These are phyloP conservation scores for Tardiomyces blankii DNA, from an alignment of 1,139 yeast species.

Conservation along the genomic window DNA sequence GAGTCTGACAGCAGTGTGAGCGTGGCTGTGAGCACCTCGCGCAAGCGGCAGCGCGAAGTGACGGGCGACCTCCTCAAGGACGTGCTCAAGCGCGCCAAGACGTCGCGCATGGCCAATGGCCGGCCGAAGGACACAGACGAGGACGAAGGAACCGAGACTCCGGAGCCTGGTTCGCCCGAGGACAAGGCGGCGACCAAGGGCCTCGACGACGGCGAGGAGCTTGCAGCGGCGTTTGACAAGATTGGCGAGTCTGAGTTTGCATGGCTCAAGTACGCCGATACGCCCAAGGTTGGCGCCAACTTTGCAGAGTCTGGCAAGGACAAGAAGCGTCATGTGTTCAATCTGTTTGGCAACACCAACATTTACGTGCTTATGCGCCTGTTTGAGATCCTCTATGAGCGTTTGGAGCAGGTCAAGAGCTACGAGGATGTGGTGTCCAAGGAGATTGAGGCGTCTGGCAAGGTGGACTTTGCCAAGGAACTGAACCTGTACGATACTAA, in stretches of 20 bases:
- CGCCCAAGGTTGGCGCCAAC: not conserved
- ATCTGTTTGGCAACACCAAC: slow-evolving; percentile 84
- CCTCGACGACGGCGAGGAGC: slow-evolving; percentile 11
- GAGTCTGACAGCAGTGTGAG: not conserved
- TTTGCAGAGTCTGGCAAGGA: slow-evolving; percentile 12
- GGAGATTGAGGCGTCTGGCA: slow-evolving; percentile 49
- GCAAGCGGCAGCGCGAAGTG: not conserved
- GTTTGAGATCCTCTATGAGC: slow-evolving; percentile 67
- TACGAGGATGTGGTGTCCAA: slow-evolving; percentile 55
- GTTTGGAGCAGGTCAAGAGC: slow-evolving; percentile 66
- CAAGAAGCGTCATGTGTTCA: slow-evolving; percentile 35
- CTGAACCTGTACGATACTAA: slow-evolving; percentile 74
- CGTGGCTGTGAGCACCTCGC: not conserved
- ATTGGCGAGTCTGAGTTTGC: slow-evolving; percentile 19
- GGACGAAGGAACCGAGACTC: slow-evolving; percentile 10
- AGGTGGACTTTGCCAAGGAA: slow-evolving; percentile 81
- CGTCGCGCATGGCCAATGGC: slow-evolving; percentile 4
- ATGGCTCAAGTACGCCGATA: slow-evolving; percentile 12
- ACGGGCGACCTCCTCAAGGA: not conserved
- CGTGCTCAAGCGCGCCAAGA: slow-evolving; percentile 12
- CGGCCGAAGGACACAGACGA: slow-evolving; percentile 5
- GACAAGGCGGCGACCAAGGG: slow-evolving; percentile 9
- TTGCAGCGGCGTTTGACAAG: slow-evolving; percentile 17
- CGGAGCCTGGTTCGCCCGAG: slow-evolving; percentile 9
- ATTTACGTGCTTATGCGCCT: slow-evolving; percentile 86